Base-by-base conservation (phyloP, 192 early-diverging fungal genomes). In the Coemansia sp. region DNA sequence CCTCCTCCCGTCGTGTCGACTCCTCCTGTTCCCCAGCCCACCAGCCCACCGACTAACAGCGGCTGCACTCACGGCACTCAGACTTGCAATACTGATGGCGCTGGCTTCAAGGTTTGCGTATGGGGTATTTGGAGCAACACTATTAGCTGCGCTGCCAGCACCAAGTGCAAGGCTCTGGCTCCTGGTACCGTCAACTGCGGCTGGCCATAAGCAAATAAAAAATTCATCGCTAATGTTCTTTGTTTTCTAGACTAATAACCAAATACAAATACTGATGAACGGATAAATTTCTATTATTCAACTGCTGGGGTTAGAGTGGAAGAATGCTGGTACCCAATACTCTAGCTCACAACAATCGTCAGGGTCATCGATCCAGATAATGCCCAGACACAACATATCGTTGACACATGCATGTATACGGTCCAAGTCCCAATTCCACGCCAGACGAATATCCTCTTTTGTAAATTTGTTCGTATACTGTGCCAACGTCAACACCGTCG, bases 401-500 rank as follows among this genome's bases (percentile, higher is more conserved):
- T 84, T 70, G 4, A 84, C 39, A 36, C 81, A 76, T n/a, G 80
- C 31, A 15, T 48, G 42, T 11, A 74, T 77, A 2, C 80, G 63
- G 27, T 77, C 65, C 1, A 55, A 37, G 41, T 82, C 80, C 80
- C 80, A 82, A 21, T 39, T 72, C 58, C 76, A 68, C 1, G 65
- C 75, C 1, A 63, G 12, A 12, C 69, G 44, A 3, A 77, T 72
- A 45, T 82, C 80, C 19, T 72, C 66, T 15, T 59, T 25, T 7
- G 68, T 74, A 39, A 82, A 82, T 34, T 74, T 74, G 68, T 69
- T 66, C 5, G 75, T 82, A 19, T 77, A 66, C 67, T 95, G 91
- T 0, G 94, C 93, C 36, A 94, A 62, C 0, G 78, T 69, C 19
- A 98, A 71, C 19, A 95, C 76, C 0, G 82, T 82, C 0, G 91